These are phyloP conservation scores for Aspergillus fumigatiaffinis DNA, from an alignment of 2,329 filamentous ascomycete genomes.

Conservation along the genomic window DNA sequence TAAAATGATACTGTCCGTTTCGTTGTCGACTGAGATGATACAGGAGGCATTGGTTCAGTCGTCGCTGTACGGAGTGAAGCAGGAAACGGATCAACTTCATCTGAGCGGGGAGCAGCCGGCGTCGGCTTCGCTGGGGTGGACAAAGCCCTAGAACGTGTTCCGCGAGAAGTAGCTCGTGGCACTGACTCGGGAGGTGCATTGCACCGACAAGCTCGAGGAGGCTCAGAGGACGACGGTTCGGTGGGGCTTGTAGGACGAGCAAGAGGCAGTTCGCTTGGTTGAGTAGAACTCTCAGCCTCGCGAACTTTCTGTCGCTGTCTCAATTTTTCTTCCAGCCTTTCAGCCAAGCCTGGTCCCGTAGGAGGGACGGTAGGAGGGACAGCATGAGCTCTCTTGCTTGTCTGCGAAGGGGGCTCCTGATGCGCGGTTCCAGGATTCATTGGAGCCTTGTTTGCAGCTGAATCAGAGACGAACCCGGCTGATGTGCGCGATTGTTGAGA, in stretches of 20 bases:
- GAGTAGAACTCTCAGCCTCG: constrained; percentile 13
- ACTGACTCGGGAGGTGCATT: not conserved
- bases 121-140: not conserved
- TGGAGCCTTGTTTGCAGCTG: constrained; percentile 5
- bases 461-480: constrained; percentile 23
- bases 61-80: constrained; percentile 6
- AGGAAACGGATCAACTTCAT: not conserved
- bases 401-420: not conserved
- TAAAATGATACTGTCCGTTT: constrained; percentile 18
- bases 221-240: not conserved
- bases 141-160: not conserved
- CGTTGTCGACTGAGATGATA: constrained; percentile 4
- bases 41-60: constrained; percentile 1
- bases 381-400: constrained; percentile 5
- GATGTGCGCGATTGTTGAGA: constrained; percentile 10
- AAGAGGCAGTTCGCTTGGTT: not conserved
- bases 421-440: not conserved
- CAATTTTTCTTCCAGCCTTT: constrained; percentile 34
- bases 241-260: not conserved
- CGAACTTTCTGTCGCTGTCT: constrained; percentile 25
- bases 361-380: constrained; percentile 9
- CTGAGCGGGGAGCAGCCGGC: not conserved
- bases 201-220: not conserved
- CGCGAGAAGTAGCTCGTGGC: not conserved
- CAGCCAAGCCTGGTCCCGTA: constrained; percentile 21